Base-by-base conservation (phyloP, 2,329 filamentous ascomycete genomes). In the Colletotrichum tanaceti region DNA sequence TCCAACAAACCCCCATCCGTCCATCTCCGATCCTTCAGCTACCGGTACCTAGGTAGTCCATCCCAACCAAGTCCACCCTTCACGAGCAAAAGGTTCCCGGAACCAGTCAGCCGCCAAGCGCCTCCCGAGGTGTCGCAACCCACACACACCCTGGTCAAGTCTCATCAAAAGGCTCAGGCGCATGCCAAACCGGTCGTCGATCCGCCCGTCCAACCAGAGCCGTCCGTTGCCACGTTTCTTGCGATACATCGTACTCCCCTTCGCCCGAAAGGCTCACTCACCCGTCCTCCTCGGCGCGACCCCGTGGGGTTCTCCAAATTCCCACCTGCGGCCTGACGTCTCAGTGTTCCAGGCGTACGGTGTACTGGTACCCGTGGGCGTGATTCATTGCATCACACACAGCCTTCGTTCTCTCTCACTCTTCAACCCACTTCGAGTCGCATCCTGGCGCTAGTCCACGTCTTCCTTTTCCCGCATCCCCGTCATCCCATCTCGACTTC, bases 191-290 rank as follows among this genome's bases (percentile, higher is more conserved):
- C 39, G 46, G 63, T 43, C 32, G 20, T 65, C 38, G 38, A 65
- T 57, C 63, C 44, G 47, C 46, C 57, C 58, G 71, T 75, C 75
- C 70, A 71, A 71, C 61, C 70, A 61, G 60, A 60, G 54, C 57
- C 62, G 58, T 59, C 46, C 52, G 41, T 70, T 63, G 46, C 67
- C 67, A 68, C 67, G 58, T 68, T 68, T n/a, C 39, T 49, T 70
- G 43, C 58, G 18, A 63, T 35, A 54, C 68, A n/a, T n/a, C n/a
- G n/a, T n/a, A n/a, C n/a, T 28, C 61, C 72, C 72, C 62, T 70
- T 73, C 72, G 72, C 70, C 72, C 72, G 72, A 73, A 65, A 72
- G 72, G 65, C 71, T 70, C 61, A 43, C 10, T 14, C 28, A 46
- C 32, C 28, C 54, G n/a, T n/a, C n/a, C n/a, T 28, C 38, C 22